A percentile compares a stretch with the other conserved stretches of the same genome.
These are phyloP conservation scores for Tuber aestivum DNA, from an alignment of 495 filamentous ascomycete species.

Conservation along the genomic window DNA sequence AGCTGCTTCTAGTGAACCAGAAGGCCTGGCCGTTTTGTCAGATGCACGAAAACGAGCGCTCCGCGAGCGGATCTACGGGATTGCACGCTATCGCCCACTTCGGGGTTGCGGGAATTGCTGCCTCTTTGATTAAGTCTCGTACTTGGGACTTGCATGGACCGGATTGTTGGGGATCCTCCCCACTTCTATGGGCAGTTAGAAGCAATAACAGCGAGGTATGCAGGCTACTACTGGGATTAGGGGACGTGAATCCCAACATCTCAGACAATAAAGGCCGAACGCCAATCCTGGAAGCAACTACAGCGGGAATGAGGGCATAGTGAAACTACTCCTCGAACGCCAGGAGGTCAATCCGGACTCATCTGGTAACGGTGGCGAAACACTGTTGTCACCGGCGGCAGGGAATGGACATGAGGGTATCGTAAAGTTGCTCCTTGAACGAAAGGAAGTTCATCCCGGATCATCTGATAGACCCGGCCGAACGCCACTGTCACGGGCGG, in stretches of 20 bases:
- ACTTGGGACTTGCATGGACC: not conserved
- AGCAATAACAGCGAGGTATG: not conserved
- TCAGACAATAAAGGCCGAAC: slow-evolving; percentile 17
- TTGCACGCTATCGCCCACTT: not conserved
- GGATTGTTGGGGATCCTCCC: not conserved
- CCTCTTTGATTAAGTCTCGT: not conserved
- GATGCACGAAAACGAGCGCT: too few relatives aligned
- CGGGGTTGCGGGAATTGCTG: not conserved
- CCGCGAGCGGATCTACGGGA: not conserved
- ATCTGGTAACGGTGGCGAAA: not conserved
- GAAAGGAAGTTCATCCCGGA: too few relatives aligned
- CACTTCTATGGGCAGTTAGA: not conserved
- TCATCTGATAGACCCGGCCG: too few relatives aligned
- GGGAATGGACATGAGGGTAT: too few relatives aligned
- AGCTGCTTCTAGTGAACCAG: not conserved
- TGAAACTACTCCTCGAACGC: slow-evolving; percentile 9
- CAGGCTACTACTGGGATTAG: not conserved
- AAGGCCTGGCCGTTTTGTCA: too few relatives aligned
- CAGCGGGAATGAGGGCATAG: slow-evolving; percentile 15
- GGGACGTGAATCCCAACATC: not conserved
- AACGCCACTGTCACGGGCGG: too few relatives aligned
- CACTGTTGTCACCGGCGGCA: too few relatives aligned
- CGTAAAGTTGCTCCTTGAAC: too few relatives aligned
- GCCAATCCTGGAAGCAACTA: slow-evolving; percentile 44
- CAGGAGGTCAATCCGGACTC: not conserved